Percentiles rank a stretch among this genome's conserved stretches.
Evolutionary conservation across 208 protist genomes (phyloP).

Genomic region (Trichomonas vaginalis): DNA sequence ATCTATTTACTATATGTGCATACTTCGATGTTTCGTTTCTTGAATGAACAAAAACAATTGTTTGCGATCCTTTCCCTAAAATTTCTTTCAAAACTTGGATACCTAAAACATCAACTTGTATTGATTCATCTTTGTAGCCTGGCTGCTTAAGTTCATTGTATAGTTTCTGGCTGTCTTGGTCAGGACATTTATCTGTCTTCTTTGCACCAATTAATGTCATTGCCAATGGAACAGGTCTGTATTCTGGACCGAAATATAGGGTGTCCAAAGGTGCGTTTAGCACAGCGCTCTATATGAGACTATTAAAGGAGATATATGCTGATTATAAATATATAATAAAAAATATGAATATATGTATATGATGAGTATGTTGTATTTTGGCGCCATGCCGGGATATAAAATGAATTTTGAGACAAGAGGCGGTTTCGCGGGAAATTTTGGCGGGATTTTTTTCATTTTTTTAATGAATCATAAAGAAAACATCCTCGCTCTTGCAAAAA

Average conservation of each 20-base stretch:
- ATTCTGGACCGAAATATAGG: conserved; percentile 46
- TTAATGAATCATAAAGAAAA: too few species aligned
- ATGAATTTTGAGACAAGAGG: too few species aligned
- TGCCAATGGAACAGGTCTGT: conserved; percentile 85
- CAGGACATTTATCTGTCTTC: conserved; percentile 71
- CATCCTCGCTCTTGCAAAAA: too few species aligned
- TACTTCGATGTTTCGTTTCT: conserved; percentile 90
- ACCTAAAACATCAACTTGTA: conserved; percentile 75
- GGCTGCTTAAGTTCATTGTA: not conserved
- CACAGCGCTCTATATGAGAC: too few species aligned
- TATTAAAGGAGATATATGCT: too few species aligned
- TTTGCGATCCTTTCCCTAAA: conserved; percentile 48
- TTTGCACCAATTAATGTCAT: conserved; percentile 90
- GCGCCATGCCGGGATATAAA: too few species aligned
- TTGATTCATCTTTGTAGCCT: not conserved
- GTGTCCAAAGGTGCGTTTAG: too few species aligned
- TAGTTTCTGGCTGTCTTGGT: not conserved
- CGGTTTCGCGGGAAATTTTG: too few species aligned
- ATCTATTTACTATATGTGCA: conserved; percentile 51
- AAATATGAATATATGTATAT: too few species aligned
- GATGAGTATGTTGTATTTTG: too few species aligned
- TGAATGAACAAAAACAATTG: conserved; percentile 96
- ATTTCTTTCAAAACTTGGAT: conserved; percentile 74
- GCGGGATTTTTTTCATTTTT: too few species aligned
- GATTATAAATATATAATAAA: too few species aligned